Evolutionary conservation across 2,329 filamentous ascomycete genomes (phyloP), one percentile per base, ranked within the genome.

Genomic region (Cadophora malorum): DNA sequence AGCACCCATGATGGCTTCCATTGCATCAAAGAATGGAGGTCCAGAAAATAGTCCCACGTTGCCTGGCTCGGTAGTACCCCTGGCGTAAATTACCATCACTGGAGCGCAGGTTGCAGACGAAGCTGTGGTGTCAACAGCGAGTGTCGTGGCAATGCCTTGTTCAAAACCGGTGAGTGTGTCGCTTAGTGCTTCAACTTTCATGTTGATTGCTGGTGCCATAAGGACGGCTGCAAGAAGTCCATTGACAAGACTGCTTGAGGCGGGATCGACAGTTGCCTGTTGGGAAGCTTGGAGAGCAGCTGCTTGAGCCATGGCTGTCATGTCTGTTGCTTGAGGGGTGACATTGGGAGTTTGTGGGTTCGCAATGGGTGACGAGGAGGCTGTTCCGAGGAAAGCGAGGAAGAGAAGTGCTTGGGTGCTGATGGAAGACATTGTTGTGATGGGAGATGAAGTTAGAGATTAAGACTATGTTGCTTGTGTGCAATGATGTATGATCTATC

Each of bases 21-120:
- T 74, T 1, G 81, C 80, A 53, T 81, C 76, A 67, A 84, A 83
- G 70, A 88, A 83, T 2, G 83, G 81, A 1, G 85, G 85, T 0
- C 85, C 85, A 2, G 82, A 79, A 5, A 82, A 67, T 31, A 73
- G 74, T 23, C 85, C 86, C 55, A 87, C 82, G 71, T 86, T 87
- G 50, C 84, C 84, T 0, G 70, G 50, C 76, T 88, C 84, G 4
- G 81, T 82, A 3, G 85, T 86, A 9, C 86, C 85, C 23, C 85
- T 81, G 19, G 85, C 85, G 71, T 84, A 88, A 70, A 88, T 82
- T 0, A 68, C 66, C 10, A 59, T 70, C 66, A 70, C 67, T 16
- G 61, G 61, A 47, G 63, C 55, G 47, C 64, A 70, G 38, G 28
- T 58, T 14, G n/a, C 9, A 4, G n/a, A 52, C 9, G 31, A 49